Conservation (phyloP, 2,329 filamentous ascomycete species). For the Phaeosphaeria sp. region DNA sequence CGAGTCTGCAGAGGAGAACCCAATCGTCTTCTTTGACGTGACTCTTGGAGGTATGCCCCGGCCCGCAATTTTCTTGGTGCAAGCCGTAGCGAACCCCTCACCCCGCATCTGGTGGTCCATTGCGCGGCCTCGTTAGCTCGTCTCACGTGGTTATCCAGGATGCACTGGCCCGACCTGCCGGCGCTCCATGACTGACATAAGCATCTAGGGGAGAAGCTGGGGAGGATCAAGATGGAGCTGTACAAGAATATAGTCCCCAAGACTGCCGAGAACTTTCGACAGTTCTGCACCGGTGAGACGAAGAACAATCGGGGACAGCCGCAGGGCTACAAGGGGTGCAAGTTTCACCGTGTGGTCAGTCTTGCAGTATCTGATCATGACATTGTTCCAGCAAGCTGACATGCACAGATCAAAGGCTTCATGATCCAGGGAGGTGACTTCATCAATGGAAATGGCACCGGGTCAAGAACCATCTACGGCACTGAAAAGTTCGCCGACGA, state of each 20-base stretch:
- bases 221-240: constrained; percentile 63
- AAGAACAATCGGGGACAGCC: constrained; percentile 79
- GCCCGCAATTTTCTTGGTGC: not conserved
- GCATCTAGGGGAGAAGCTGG: constrained; percentile 43
- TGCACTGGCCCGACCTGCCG: not conserved
- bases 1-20: constrained; percentile 49
- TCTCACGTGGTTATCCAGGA: constrained; percentile 8
- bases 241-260: constrained; percentile 84
- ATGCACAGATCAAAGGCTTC: constrained; percentile 82
- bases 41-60: constrained; percentile 74
- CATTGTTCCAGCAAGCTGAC: constrained; percentile 21
- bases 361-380: not conserved
- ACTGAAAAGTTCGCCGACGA: constrained; percentile 86
- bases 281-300: constrained; percentile 93
- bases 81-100: not conserved
- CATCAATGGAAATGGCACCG: constrained; percentile 89
- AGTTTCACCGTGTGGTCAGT: constrained; percentile 89
- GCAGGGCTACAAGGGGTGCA: constrained; percentile 92
- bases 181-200: constrained; percentile 28
- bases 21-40: constrained; percentile 76
- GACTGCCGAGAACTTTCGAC: constrained; percentile 95
- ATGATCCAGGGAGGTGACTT: constrained; percentile 99
- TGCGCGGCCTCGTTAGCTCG: constrained; percentile 8
- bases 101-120: constrained; percentile 16
- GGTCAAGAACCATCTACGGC: constrained; percentile 87